Conservation (phyloP, 176 grass and related monocot genomes). For the Coix lacrymajobi region DNA sequence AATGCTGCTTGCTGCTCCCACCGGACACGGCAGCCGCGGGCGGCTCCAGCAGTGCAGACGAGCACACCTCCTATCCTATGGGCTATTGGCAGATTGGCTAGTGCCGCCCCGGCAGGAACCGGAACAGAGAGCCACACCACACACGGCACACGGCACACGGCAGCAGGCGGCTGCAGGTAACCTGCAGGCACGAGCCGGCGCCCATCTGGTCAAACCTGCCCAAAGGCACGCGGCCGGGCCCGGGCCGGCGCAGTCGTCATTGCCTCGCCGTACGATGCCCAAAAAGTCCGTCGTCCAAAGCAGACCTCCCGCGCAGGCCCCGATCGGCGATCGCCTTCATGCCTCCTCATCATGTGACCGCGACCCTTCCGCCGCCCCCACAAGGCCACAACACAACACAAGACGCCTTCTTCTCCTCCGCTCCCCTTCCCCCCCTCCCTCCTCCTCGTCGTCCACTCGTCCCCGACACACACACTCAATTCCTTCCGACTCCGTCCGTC, state of each 20-base stretch:
- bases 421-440: background rate
- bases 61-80: too few species aligned
- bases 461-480: background rate
- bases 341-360: slow-evolving; percentile 6
- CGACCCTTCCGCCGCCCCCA: background rate
- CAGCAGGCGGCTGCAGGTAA: too few species aligned
- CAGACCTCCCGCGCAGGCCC: background rate
- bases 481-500: background rate
- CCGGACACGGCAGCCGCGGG: background rate
- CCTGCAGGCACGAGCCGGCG: too few species aligned
- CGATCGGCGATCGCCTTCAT: background rate
- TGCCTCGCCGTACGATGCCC: too few species aligned
- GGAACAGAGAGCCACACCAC: too few species aligned
- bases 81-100: too few species aligned
- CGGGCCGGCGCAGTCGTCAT: too few species aligned
- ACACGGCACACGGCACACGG: too few species aligned
- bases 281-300: slow-evolving; percentile 23
- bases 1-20: background rate
- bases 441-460: background rate
- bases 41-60: too few species aligned
- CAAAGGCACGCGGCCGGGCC: too few species aligned
- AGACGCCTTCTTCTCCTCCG: background rate
- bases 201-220: too few species aligned
- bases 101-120: too few species aligned
- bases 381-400: background rate